Base-by-base conservation (phyloP, 345 rosid species). In the Citrus medica region DNA sequence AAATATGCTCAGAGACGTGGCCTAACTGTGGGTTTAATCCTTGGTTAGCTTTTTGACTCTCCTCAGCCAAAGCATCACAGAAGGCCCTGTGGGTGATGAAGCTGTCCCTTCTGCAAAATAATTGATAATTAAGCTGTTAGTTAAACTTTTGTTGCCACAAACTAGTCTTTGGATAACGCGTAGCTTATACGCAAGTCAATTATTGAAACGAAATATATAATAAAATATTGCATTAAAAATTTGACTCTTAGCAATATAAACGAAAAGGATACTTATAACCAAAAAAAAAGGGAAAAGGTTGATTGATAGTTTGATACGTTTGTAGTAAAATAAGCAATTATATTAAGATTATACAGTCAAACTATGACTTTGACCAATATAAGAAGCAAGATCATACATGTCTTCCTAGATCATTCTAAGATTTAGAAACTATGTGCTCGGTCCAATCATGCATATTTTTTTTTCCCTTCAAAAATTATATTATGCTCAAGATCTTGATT, bases 61-160 rank as follows among this genome's bases (percentile, higher is more conserved):
- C 95, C 84, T 87, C 92, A 55, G 88, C 78, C 76, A 89, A 83
- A 70, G 90, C 92, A 80, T 89, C 92, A 63, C 95, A 90, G 71
- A 88, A 90, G n/a, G 92, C 95, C 74, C 93, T 84, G 73, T 92
- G 93, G 24, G 91, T 90, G 12, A 86, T 80, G 73, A 87, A 90
- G 79, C 93, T 92, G 79, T 92, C 95, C 71, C 89, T 88, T 81
- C 95, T 91, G 86, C 85, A 84, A 74, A 48, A 12, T 6, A 70
- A 48, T 17, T 28, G 14, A 16, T 40, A 48, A 51, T 16, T 67
- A 22, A 67, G 12, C 25, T 21, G 17, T 10, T n/a, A 1, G 24
- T 37, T 67, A n/a, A 38, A 67, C 22, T 67, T 38, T 37, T 40
- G 27, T 22, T 67, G 25, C 28, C 17, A 16, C 58, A 53, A 53